Base-by-base conservation (phyloP, 1,284 basidiomycete species). In the Boletus hoseneyae region DNA sequence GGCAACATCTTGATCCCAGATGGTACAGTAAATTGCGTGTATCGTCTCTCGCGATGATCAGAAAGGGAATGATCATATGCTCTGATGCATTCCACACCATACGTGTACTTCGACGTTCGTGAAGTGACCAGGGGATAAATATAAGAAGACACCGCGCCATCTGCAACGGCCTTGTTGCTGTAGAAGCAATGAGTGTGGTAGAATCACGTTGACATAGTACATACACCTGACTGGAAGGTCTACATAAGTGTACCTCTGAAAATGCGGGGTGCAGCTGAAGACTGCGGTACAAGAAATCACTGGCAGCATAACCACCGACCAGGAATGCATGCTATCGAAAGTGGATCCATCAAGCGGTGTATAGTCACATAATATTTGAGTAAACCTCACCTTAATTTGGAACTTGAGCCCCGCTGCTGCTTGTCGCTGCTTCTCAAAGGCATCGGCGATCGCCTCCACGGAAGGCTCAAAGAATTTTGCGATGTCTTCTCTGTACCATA, bases 241-340 rank as follows among this genome's bases (percentile, higher is more conserved):
- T 66, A 45, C 60, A 64, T 8, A 74, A 47, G 12, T 60, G 51
- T 1, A 74, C 45, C 0, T 64, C 63, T 3, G 59, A 57, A 29
- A 59, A 54, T 16, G 49, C 52, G 1, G 75, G 49, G 18, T 64
- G 53, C 3, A 57, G 54, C 37, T 68, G 67, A 11, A 79, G 69
- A 19, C 64, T 58, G 6, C 54, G 54, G 53, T 69, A 77, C 6
- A 79, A 62, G 66, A 71, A 78, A 19, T 77, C 74, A 47, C 72
- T 79, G 3, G 75, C 74, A 0, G 73, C 76, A 54, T 75, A 79
- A 13, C 78, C 76, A 3, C 78, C 78, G 1, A 72, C 68, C 4
- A 73, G 58, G 47, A 52, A 48, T 4, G 25, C 45, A 32, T 60
- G 36, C 54, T 57, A 7, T 4, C 23, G n/a, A 25, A 5, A 5